Evolutionary conservation across 2,329 filamentous ascomycete species (phyloP).

Genomic region (Onygenales sp.): DNA sequence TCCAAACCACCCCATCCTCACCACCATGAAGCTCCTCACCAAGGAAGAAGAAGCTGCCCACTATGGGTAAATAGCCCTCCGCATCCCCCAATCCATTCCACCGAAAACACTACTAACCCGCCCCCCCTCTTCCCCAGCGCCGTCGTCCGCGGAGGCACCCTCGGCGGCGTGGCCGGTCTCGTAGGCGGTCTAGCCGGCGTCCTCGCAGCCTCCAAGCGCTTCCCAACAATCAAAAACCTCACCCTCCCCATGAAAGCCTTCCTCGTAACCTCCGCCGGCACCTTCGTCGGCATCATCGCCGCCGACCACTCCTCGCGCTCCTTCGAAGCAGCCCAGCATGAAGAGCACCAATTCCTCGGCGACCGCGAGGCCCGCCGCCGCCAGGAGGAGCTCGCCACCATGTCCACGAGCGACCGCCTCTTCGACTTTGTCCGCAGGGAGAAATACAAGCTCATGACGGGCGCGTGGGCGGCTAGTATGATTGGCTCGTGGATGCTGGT

Average conservation of each 20-base stretch:
- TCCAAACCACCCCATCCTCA: conserved; percentile 11
- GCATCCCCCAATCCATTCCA: background rate
- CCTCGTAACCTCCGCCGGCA: conserved; percentile 70
- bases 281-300: conserved; percentile 78
- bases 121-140: conserved; percentile 32
- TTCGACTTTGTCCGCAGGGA: conserved; percentile 68
- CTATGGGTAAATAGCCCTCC: conserved; percentile 50
- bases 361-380: conserved; percentile 47
- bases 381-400: conserved; percentile 45
- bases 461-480: conserved; percentile 74
- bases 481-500: conserved; percentile 64
- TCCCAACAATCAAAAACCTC: conserved; percentile 66
- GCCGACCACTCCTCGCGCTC: conserved; percentile 65
- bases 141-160: conserved; percentile 68
- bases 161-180: conserved; percentile 63
- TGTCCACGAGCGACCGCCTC: conserved; percentile 51
- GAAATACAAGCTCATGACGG: conserved; percentile 78
- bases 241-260: conserved; percentile 88
- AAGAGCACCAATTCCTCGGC: conserved; percentile 58
- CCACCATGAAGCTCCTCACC: conserved; percentile 84
- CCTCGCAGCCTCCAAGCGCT: conserved; percentile 58
- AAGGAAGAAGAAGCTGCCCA: conserved; percentile 86
- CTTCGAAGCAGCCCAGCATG: conserved; percentile 63
- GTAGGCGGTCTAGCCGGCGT: conserved; percentile 59
- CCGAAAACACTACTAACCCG: background rate